phyloP scores from a whole-genome alignment of 2,329 filamentous ascomycete species.

The Exophiala phaeomuriformis region DNA sequence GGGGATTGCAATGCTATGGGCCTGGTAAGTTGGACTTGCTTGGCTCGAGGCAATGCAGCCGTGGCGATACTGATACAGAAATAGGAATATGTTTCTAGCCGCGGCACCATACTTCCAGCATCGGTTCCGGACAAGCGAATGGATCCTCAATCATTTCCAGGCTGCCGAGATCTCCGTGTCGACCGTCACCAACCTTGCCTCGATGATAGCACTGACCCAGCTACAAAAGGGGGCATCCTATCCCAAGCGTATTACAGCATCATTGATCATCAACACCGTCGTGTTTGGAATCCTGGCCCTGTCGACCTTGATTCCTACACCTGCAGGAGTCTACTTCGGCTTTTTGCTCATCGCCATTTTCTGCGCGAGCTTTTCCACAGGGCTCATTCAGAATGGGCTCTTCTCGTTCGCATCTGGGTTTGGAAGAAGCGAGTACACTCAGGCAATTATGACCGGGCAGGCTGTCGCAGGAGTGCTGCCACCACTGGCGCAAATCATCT shows the following conservation, averaged over 20 bases:
- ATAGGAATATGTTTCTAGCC: conserved; percentile 96
- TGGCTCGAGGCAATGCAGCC: no score
- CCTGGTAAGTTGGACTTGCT: conserved; percentile 58
- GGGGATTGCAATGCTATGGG: conserved; percentile 93
- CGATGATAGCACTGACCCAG: conserved; percentile 69
- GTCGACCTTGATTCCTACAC: conserved; percentile 65
- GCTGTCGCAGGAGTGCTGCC: conserved; percentile 86
- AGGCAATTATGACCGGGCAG: conserved; percentile 93
- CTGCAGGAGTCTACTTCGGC: conserved; percentile 62
- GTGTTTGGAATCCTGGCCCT: conserved; percentile 71
- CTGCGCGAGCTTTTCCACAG: conserved; percentile 69
- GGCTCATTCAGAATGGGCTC: conserved; percentile 84
- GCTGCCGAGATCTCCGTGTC: conserved; percentile 81
- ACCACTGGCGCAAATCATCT: conserved; percentile 75
- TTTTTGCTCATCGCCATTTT: conserved; percentile 81
- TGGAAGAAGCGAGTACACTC: conserved; percentile 78
- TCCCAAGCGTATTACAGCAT: conserved; percentile 71
- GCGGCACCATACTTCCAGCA: conserved; percentile 86
- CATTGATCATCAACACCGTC: conserved; percentile 67
- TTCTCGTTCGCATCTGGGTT: conserved; percentile 89
- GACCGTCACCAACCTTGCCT: conserved; percentile 70
- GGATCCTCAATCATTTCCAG: conserved; percentile 76
- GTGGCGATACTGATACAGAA: conserved; percentile 1
- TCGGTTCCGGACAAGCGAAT: conserved; percentile 64
- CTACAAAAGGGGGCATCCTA: conserved; percentile 80